Evolutionary conservation across 495 filamentous ascomycete genomes (phyloP).

Genomic region (Hyphodiscus hymeniophilus): DNA sequence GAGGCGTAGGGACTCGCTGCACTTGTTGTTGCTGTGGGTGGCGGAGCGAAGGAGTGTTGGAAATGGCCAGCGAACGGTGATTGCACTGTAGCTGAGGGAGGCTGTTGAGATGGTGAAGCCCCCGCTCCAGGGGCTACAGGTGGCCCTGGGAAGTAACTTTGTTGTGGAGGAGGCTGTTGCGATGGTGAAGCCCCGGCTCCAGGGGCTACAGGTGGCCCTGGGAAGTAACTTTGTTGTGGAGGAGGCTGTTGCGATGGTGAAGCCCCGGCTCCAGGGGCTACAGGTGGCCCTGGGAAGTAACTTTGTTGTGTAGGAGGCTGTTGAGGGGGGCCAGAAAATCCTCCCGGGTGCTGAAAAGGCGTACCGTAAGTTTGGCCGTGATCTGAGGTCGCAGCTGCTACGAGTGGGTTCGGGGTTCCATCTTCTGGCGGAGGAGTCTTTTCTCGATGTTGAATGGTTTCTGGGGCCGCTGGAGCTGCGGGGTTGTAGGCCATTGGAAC

Average conservation of each 20-base stretch:
- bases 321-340: conserved; percentile 25
- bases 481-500: conserved; percentile 88
- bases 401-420: conserved; percentile 59
- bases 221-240: conserved; percentile 18
- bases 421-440: conserved; percentile 82
- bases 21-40: conserved; percentile 10
- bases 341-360: conserved; percentile 9
- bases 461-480: conserved; percentile 76
- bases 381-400: conserved; percentile 59
- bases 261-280: background rate
- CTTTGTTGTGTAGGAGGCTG: conserved; percentile 13
- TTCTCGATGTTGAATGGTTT: conserved; percentile 74
- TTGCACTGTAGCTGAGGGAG: conserved; percentile 7
- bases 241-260: conserved; percentile 1
- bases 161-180: conserved; percentile 4
- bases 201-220: conserved; percentile 12
- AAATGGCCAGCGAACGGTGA: conserved; percentile 19
- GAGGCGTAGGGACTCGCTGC: conserved; percentile 27
- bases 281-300: conserved; percentile 20
- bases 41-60: conserved; percentile 15
- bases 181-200: background rate
- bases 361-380: conserved; percentile 36
- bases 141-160: conserved; percentile 20
- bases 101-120: conserved; percentile 6
- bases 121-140: conserved; percentile 2